Evolutionary conservation across 1,284 basidiomycete species (phyloP).

Genomic region (Moniliophthora roreri): DNA sequence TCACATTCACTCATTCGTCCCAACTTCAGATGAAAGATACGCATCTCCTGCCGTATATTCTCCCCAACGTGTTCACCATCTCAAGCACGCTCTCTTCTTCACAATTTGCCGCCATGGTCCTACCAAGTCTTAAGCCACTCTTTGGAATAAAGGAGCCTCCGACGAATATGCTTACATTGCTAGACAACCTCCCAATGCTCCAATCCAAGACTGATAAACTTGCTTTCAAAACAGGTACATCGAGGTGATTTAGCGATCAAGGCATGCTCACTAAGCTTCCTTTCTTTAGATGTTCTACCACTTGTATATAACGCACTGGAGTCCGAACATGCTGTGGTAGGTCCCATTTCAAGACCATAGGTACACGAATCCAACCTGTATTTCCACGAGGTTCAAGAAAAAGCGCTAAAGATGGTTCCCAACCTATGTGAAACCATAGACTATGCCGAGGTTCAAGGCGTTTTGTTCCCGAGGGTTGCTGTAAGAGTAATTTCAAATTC

Average conservation of each 20-base stretch:
- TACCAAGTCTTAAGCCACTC: slow-evolving; percentile 88
- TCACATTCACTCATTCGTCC: not conserved
- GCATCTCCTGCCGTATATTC: slow-evolving; percentile 88
- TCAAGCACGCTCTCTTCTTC: slow-evolving; percentile 73
- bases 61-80: slow-evolving; percentile 98
- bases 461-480: slow-evolving; percentile 85
- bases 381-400: slow-evolving; percentile 78
- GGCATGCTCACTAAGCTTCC: slow-evolving; percentile 1
- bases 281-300: slow-evolving; percentile 81
- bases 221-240: slow-evolving; percentile 79
- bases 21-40: slow-evolving; percentile 84
- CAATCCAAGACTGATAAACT: slow-evolving; percentile 88
- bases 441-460: slow-evolving; percentile 86
- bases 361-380: not conserved
- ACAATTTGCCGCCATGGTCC: slow-evolving; percentile 82
- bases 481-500: slow-evolving; percentile 43
- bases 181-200: slow-evolving; percentile 88
- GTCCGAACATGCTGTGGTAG: slow-evolving; percentile 81
- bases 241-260: not conserved
- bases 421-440: slow-evolving; percentile 91
- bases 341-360: slow-evolving; percentile 18
- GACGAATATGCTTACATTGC: slow-evolving; percentile 91
- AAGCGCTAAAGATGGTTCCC: slow-evolving; percentile 84
- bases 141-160: slow-evolving; percentile 94
- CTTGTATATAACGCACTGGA: slow-evolving; percentile 95